Evolutionary conservation across 2,329 filamentous ascomycete genomes (phyloP).

Genomic region (Pyrenochaeta sp.): DNA sequence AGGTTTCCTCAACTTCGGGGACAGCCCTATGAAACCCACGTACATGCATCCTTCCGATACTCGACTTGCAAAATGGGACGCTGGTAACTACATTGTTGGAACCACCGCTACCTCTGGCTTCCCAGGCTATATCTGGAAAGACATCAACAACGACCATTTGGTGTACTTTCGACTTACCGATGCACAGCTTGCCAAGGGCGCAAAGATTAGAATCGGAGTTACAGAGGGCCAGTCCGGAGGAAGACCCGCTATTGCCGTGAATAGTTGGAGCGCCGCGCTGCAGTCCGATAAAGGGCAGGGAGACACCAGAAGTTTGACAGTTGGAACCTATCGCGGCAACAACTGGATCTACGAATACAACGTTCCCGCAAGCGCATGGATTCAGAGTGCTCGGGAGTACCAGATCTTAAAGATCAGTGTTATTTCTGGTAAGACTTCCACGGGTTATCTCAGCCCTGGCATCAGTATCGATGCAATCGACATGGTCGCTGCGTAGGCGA

Average conservation of each 20-base stretch:
- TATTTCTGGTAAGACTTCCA: conserved; percentile 27
- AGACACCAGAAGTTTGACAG: conserved; percentile 26
- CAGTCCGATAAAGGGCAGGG: conserved; percentile 25
- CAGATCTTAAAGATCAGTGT: conserved; percentile 27
- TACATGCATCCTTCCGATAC: conserved; percentile 53
- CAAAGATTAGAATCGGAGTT: conserved; percentile 31
- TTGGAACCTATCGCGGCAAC: conserved; percentile 33
- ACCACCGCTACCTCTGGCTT: conserved; percentile 30
- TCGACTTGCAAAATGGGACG: conserved; percentile 33
- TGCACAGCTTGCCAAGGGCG: conserved; percentile 26
- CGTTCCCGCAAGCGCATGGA: conserved; percentile 31
- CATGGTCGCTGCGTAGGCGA: conserved; percentile 18
- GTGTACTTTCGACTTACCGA: conserved; percentile 48
- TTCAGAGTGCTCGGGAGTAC: conserved; percentile 22
- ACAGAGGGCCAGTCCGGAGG: conserved; percentile 28
- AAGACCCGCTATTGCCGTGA: conserved; percentile 22
- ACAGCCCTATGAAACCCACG: conserved; percentile 51
- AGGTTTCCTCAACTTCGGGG: conserved; percentile 65
- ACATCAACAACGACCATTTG: conserved; percentile 52
- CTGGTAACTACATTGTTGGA: conserved; percentile 29
- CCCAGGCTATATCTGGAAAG: conserved; percentile 54
- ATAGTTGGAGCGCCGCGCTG: conserved; percentile 22
- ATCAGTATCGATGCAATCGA: conserved; percentile 30
- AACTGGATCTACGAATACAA: conserved; percentile 32
- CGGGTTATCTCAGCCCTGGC: conserved; percentile 28